Percentiles rank a stretch among this genome's conserved stretches.
phyloP scores from a whole-genome alignment of 768 basidiomycete species.

The Chalciporus sphaerocephalus region DNA sequence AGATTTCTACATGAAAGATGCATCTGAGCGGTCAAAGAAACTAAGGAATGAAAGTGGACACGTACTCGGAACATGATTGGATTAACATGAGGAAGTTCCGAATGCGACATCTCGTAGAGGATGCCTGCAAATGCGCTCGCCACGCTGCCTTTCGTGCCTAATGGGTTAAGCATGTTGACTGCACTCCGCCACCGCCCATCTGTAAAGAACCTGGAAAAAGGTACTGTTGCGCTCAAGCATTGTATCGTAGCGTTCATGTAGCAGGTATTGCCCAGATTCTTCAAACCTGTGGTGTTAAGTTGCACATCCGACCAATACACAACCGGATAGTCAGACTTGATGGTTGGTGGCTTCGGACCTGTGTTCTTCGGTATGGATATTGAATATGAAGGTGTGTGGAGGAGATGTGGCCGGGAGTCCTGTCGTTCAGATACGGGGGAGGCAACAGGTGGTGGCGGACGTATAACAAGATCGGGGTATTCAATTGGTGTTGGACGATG shows the following conservation, averaged over 20 bases:
- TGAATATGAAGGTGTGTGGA: conserved; percentile 36
- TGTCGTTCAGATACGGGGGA: conserved; percentile 68
- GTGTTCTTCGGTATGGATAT: conserved; percentile 22
- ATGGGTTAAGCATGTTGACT: conserved; percentile 78
- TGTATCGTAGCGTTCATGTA: conserved; percentile 99
- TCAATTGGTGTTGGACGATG: conserved; percentile 56
- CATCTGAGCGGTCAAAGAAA: conserved; percentile 1
- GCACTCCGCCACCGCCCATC: conserved; percentile 79
- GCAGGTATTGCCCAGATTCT: conserved; percentile 96
- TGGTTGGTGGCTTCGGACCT: conserved; percentile 59
- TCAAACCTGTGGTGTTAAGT: conserved; percentile 79
- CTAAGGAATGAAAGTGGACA: conserved; percentile 18
- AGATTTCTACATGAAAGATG: conserved; percentile 43
- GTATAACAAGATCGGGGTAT: conserved; percentile 74
- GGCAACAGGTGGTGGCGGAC: conserved; percentile 78
- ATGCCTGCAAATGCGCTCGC: conserved; percentile 80
- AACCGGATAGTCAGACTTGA: conserved; percentile 74
- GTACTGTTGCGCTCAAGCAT: conserved; percentile 90
- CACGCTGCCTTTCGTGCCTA: conserved; percentile 84
- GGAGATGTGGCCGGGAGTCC: conserved; percentile 60
- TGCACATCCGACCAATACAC: conserved; percentile 80
- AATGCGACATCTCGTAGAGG: conserved; percentile 83
- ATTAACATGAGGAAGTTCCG: conserved; percentile 75
- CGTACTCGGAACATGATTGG: conserved; percentile 83
- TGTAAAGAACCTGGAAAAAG: conserved; percentile 89